phyloP scores from a whole-genome alignment of 1,284 basidiomycete genomes.

The Leccinum griseonigrum region DNA sequence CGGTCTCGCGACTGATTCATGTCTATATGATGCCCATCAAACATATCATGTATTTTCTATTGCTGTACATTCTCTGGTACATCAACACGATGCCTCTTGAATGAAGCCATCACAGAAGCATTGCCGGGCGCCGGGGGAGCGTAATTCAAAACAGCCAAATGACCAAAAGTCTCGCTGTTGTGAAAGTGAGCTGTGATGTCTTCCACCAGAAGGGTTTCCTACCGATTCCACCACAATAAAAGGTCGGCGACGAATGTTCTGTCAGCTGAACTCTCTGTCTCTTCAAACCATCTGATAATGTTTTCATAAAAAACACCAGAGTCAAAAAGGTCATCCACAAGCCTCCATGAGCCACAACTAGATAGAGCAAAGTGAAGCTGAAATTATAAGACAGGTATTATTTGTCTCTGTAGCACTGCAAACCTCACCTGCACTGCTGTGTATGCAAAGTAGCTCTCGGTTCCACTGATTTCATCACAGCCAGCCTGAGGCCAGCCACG shows the following conservation, averaged over 20 bases:
- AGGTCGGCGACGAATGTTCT: background rate
- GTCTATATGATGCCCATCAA: no score
- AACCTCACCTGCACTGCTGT: conserved; percentile 12
- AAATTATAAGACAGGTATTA: background rate
- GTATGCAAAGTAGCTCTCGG: conserved; percentile 10
- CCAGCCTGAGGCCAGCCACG: conserved; percentile 1
- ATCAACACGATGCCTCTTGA: background rate
- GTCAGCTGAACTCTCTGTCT: background rate
- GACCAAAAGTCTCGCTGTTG: background rate
- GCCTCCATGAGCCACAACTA: background rate
- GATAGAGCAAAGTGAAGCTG: background rate
- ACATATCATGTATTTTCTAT: no score
- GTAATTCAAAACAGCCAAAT: background rate
- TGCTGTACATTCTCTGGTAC: no score
- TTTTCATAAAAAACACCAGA: background rate
- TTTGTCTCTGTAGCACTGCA: background rate
- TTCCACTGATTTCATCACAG: conserved; percentile 2
- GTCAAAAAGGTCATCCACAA: background rate
- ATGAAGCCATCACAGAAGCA: background rate
- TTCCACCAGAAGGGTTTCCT: background rate
- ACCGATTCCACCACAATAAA: background rate
- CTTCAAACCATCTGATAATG: background rate
- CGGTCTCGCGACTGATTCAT: no score
- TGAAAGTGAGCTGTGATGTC: background rate
- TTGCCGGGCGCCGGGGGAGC: background rate